Evolutionary conservation across 345 rosid species (phyloP).

Genomic region (Moricandia moricandioides): DNA sequence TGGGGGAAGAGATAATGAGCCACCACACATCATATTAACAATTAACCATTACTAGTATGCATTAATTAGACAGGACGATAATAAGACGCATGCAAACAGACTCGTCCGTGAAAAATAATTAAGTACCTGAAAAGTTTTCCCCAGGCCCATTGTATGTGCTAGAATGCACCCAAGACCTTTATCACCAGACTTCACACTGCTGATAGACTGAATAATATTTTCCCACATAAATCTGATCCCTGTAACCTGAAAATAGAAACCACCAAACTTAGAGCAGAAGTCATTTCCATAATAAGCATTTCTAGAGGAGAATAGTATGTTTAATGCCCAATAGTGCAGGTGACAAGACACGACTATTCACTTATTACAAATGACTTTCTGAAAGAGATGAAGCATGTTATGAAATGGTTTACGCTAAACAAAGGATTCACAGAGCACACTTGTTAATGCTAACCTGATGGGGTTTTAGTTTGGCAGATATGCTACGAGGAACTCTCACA

Average conservation of each 20-base stretch:
- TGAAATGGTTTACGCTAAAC: constrained; percentile 1
- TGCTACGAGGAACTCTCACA: constrained; percentile 82
- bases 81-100: constrained; percentile 3
- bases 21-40: neutral
- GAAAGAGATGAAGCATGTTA: constrained; percentile 4
- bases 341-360: neutral
- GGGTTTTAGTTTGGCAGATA: constrained; percentile 80
- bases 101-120: constrained; percentile 10
- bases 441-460: constrained; percentile 72
- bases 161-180: constrained; percentile 98
- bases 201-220: constrained; percentile 87
- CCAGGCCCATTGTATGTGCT: constrained; percentile 99
- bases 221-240: constrained; percentile 99
- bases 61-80: neutral
- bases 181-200: constrained; percentile 83
- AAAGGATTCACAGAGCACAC: constrained; percentile 12
- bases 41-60: neutral
- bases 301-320: constrained; percentile 8
- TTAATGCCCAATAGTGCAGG: constrained; percentile 4
- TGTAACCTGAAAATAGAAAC: constrained; percentile 61
- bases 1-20: constrained; percentile 5
- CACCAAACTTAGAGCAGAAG: constrained; percentile 25
- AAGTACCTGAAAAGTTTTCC: constrained; percentile 96
- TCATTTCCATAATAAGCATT: neutral
- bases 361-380: neutral